Percentiles rank a stretch among this genome's conserved stretches.
phyloP scores from a whole-genome alignment of 2,329 filamentous ascomycete genomes.

The Penicillium sp. region DNA sequence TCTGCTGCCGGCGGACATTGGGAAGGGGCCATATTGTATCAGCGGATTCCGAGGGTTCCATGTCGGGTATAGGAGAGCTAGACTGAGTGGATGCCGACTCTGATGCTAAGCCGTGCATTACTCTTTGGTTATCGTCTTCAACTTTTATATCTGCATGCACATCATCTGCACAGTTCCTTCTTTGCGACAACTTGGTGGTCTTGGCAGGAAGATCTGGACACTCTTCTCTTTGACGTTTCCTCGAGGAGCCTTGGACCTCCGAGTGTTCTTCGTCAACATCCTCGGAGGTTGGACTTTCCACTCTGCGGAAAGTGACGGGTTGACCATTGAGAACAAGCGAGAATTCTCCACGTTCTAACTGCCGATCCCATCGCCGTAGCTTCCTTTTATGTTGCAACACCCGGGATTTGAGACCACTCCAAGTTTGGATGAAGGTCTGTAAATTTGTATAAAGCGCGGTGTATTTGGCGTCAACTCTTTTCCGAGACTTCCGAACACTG shows the following conservation, averaged over 20 bases:
- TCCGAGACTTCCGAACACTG: slow-evolving; percentile 14
- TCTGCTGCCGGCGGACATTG: slow-evolving; percentile 20
- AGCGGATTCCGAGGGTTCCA: slow-evolving; percentile 6
- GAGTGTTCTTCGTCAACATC: background rate
- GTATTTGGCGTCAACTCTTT: slow-evolving; percentile 31
- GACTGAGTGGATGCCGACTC: slow-evolving; percentile 19
- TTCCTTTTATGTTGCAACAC: slow-evolving; percentile 37
- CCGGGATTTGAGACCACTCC: slow-evolving; percentile 28
- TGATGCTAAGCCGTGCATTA: background rate
- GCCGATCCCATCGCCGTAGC: slow-evolving; percentile 28
- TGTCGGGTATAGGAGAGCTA: slow-evolving; percentile 3
- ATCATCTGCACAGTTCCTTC: background rate
- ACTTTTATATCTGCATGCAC: background rate
- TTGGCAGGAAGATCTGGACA: background rate
- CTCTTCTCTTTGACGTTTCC: slow-evolving; percentile 2
- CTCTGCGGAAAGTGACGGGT: slow-evolving; percentile 29
- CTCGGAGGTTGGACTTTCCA: slow-evolving; percentile 3
- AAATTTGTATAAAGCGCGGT: slow-evolving; percentile 32
- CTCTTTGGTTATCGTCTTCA: slow-evolving; percentile 1
- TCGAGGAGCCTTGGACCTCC: background rate
- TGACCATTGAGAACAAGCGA: slow-evolving; percentile 27
- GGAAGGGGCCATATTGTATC: slow-evolving; percentile 1
- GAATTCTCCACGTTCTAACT: slow-evolving; percentile 31
- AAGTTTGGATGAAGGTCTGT: slow-evolving; percentile 26
- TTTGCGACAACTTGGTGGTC: background rate